These are phyloP conservation scores for Boletus vermiculosoides DNA, from an alignment of 768 basidiomycete genomes.

Conservation along the genomic window DNA sequence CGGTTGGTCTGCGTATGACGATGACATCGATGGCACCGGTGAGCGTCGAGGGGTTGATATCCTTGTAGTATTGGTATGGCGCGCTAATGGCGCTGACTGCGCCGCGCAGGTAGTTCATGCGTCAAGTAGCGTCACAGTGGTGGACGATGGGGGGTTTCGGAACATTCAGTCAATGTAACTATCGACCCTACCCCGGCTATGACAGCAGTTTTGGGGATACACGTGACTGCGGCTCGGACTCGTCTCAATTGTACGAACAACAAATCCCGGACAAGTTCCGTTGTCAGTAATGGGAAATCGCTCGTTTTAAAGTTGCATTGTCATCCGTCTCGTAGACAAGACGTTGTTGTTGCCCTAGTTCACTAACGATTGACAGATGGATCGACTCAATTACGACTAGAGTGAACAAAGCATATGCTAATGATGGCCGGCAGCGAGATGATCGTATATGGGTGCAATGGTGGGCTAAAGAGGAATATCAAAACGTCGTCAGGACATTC, in stretches of 20 bases:
- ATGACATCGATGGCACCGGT: constrained; percentile 99
- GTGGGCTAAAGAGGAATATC: constrained; percentile 45
- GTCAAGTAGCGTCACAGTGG: not conserved
- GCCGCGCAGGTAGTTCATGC: constrained; percentile 87
- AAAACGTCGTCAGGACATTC: not conserved
- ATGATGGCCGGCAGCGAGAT: constrained; percentile 39
- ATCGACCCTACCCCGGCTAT: constrained; percentile 14
- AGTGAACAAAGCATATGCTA: constrained; percentile 15
- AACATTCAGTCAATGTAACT: not conserved
- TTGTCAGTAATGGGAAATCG: not conserved
- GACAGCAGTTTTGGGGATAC: constrained; percentile 16
- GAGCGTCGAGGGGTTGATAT: constrained; percentile 94
- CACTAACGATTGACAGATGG: not conserved
- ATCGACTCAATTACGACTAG: not conserved
- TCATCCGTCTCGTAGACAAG: not conserved
- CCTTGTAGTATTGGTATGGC: constrained; percentile 88
- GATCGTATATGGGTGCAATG: constrained; percentile 65
- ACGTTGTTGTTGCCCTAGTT: not conserved
- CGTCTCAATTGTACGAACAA: not conserved
- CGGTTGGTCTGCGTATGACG: constrained; percentile 76
- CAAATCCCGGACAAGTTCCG: not conserved
- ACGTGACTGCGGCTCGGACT: constrained; percentile 17
- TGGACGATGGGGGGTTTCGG: not conserved
- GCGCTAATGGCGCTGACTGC: constrained; percentile 83
- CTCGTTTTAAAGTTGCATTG: not conserved